phyloP scores from a whole-genome alignment of 805 yeast genomes.

The Saccharomycopsis oosterbeekiorum region DNA sequence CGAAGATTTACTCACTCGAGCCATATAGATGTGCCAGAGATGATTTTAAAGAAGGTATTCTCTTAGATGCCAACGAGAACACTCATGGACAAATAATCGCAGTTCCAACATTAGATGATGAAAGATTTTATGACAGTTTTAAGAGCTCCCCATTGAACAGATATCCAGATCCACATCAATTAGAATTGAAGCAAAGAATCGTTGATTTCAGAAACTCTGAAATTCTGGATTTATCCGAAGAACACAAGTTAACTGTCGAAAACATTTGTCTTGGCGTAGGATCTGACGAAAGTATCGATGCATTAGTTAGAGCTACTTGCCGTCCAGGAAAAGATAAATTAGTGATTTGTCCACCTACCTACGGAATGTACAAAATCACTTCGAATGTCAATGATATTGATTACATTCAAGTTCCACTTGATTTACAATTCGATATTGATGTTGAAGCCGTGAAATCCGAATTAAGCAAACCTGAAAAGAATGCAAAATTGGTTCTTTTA shows the following conservation, averaged over 20 bases:
- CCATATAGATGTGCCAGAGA: constrained; percentile 97
- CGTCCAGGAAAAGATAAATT: constrained; percentile 75
- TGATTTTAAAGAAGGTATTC: constrained; percentile 79
- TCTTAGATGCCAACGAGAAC: constrained; percentile 93
- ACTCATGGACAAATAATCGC: constrained; percentile 78
- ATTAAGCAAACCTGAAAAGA: constrained; percentile 40
- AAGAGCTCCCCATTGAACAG: constrained; percentile 53
- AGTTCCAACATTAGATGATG: constrained; percentile 6
- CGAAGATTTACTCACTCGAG: constrained; percentile 71
- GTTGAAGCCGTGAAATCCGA: constrained; percentile 42
- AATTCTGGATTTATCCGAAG: constrained; percentile 20
- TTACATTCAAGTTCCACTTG: constrained; percentile 64
- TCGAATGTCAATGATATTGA: constrained; percentile 85
- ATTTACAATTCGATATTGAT: constrained; percentile 56
- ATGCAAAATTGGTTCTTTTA: constrained; percentile 65
- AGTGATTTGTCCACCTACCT: constrained; percentile 87
- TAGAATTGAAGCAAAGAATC: constrained; percentile 60
- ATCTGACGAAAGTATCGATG: constrained; percentile 91
- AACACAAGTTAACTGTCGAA: constrained; percentile 36
- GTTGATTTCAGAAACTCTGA: constrained; percentile 60
- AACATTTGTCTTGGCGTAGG: constrained; percentile 94
- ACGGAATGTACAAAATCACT: constrained; percentile 93
- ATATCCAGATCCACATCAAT: constrained; percentile 96
- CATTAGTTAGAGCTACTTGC: constrained; percentile 76
- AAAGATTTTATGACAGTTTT: constrained; percentile 24